These are phyloP conservation scores for Erysiphe pisi DNA, from an alignment of 2,329 filamentous ascomycete species.

Conservation along the genomic window DNA sequence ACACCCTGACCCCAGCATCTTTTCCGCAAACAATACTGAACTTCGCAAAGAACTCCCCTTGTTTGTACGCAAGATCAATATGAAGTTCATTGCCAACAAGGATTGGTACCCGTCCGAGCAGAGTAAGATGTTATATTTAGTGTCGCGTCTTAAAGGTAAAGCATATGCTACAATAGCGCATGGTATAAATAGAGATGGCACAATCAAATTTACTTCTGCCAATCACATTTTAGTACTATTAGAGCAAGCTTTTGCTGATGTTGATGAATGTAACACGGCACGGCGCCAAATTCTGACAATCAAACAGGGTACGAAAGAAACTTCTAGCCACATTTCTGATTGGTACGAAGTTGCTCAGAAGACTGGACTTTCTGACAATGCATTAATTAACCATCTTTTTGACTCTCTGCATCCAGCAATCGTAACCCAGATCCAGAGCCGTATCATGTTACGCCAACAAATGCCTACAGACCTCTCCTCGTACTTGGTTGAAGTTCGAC, in stretches of 20 bases:
- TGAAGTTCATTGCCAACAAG: constrained; percentile 11
- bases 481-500: constrained; percentile 11
- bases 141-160: constrained; percentile 19
- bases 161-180: constrained; percentile 1
- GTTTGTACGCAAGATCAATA: constrained; percentile 4
- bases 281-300: constrained; percentile 1
- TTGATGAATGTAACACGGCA: neutral
- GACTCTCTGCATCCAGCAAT: neutral
- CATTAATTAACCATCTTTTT: constrained; percentile 7
- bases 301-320: constrained; percentile 9
- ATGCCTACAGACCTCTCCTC: neutral
- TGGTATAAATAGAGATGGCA: neutral
- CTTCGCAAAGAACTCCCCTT: neutral
- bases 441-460: neutral
- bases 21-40: neutral
- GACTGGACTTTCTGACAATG: constrained; percentile 9
- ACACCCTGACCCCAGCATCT: neutral
- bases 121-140: neutral
- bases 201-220: neutral
- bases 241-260: constrained; percentile 3
- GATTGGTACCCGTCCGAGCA: neutral
- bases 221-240: neutral
- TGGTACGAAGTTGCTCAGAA: constrained; percentile 10
- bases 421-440: neutral
- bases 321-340: constrained; percentile 5